Evolutionary conservation across 2,329 filamentous ascomycete genomes (phyloP), one percentile per base, ranked within the genome.

Genomic region (Paraphaeosphaeria minitans): DNA sequence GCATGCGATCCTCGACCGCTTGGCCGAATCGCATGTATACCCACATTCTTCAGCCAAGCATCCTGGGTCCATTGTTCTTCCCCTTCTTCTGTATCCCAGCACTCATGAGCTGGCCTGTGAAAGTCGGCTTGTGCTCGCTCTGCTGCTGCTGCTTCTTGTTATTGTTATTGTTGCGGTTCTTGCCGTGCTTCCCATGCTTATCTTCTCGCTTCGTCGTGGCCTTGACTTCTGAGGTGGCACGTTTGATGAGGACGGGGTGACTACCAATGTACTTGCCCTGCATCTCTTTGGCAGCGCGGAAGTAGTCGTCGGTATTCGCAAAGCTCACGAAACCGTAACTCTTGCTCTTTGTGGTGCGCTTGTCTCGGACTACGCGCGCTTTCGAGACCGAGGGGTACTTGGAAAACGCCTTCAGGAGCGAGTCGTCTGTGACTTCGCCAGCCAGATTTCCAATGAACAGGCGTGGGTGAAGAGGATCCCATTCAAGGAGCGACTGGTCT

Each of bases 241-340:
- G 91, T 77, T 91, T 89, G 66, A 98, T 85, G 27, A 91, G 82
- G 29, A 97, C 91, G 0, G 95, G 95, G 77, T 98, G 95, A 75
- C 93, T 97, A 70, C 96, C 94, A 74, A 99, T 98, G 79, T 99
- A 99, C 80, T 99, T 98, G 68, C 93, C 93, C 72, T 97, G 91
- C 95, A 98, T 98, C 80, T 98, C 94, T 80, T 95, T 93, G 70
- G 93, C 94, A 1, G 95, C 94, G 70, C 92, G 87, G 82, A 99
- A 98, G 76, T 96, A 98, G 72, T 97, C 93, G 76, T 99, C 95
- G 31, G 93, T 91, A 73, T 97, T 91, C 69, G 89, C 90, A 79
- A 99, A 98, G 77, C 92, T 95, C 56, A 99, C 93, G 73, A 99
- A 99, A 2, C 95, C 95, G 74, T 92, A 99, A 0, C 94, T 95